A percentile compares a stretch with the other conserved stretches of the same genome.
These are phyloP conservation scores for Thermochaetoides thermophila DNA, from an alignment of 495 filamentous ascomycete species.

Conservation along the genomic window DNA sequence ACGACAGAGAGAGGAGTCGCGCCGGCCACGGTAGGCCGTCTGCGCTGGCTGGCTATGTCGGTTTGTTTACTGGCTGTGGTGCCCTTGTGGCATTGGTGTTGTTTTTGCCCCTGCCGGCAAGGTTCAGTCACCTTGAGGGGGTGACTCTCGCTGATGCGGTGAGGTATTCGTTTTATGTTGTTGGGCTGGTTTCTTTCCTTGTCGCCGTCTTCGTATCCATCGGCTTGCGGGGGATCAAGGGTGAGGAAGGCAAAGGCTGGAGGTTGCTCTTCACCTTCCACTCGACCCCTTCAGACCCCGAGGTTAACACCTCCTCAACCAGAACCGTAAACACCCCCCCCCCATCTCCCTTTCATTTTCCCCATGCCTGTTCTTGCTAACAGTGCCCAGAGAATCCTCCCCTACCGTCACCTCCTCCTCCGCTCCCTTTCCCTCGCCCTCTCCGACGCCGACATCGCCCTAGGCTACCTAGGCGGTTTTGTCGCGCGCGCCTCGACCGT, in stretches of 20 bases:
- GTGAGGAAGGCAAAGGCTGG: slow-evolving; percentile 65
- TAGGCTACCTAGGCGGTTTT: slow-evolving; percentile 88
- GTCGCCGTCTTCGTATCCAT: slow-evolving; percentile 64
- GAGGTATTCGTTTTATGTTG: slow-evolving; percentile 68
- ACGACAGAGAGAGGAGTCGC: slow-evolving; percentile 1
- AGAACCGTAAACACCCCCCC: slow-evolving; percentile 5
- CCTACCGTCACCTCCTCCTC: slow-evolving; percentile 38
- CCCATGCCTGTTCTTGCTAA: neutral
- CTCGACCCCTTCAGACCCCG: slow-evolving; percentile 7
- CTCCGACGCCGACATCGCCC: slow-evolving; percentile 56
- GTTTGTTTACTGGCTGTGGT: slow-evolving; percentile 81
- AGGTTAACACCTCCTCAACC: slow-evolving; percentile 1
- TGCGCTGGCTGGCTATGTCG: slow-evolving; percentile 75
- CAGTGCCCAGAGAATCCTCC: slow-evolving; percentile 20
- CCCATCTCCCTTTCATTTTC: neutral
- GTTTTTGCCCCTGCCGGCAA: slow-evolving; percentile 77
- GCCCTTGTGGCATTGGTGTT: slow-evolving; percentile 66
- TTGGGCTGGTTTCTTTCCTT: slow-evolving; percentile 53
- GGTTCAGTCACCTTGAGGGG: slow-evolving; percentile 50
- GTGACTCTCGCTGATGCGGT: slow-evolving; percentile 54
- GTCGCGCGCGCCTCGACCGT: slow-evolving; percentile 94
- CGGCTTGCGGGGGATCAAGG: slow-evolving; percentile 61
- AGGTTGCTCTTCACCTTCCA: slow-evolving; percentile 30
- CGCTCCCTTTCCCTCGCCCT: slow-evolving; percentile 61
- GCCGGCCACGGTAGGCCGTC: slow-evolving; percentile 27